These are phyloP conservation scores for Cryptococcus jaspeensis DNA, from an alignment of 1,284 basidiomycete genomes.

Conservation along the genomic window DNA sequence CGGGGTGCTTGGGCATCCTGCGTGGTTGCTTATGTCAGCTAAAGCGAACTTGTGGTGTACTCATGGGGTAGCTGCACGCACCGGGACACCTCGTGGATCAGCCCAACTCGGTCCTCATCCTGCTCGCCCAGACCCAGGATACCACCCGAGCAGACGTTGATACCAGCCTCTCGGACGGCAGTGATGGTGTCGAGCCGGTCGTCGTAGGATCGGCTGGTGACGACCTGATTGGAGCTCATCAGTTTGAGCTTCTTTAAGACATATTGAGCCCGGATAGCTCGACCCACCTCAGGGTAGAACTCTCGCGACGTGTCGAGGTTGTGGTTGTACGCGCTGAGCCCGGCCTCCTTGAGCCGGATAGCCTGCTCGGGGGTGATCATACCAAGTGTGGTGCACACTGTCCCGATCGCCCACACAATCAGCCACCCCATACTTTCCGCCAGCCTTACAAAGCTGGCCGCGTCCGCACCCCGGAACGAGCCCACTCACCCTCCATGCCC, in stretches of 20 bases:
- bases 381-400: conserved; percentile 94
- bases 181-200: conserved; percentile 86
- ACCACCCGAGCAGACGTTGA: conserved; percentile 95
- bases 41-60: background rate
- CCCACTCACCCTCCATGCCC: conserved; percentile 70
- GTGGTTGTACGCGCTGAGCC: conserved; percentile 93
- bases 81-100: conserved; percentile 93
- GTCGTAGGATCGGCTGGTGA: conserved; percentile 92
- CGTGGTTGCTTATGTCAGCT: conserved; percentile 1
- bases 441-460: background rate
- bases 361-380: conserved; percentile 96
- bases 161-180: conserved; percentile 89
- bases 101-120: conserved; percentile 83
- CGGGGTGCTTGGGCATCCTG: conserved; percentile 91
- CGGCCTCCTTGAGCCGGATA: conserved; percentile 87
- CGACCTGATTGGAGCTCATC: conserved; percentile 61
- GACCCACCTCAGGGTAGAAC: conserved; percentile 80
- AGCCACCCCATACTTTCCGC: conserved; percentile 41
- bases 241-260: background rate
- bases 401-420: conserved; percentile 44
- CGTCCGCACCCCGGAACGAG: background rate
- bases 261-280: background rate
- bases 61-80: conserved; percentile 39
- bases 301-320: conserved; percentile 98
- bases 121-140: conserved; percentile 93